Percentiles rank a stretch among this genome's conserved stretches.
phyloP scores from a whole-genome alignment of 2,329 filamentous ascomycete genomes.

The Gnomoniopsis sp. region DNA sequence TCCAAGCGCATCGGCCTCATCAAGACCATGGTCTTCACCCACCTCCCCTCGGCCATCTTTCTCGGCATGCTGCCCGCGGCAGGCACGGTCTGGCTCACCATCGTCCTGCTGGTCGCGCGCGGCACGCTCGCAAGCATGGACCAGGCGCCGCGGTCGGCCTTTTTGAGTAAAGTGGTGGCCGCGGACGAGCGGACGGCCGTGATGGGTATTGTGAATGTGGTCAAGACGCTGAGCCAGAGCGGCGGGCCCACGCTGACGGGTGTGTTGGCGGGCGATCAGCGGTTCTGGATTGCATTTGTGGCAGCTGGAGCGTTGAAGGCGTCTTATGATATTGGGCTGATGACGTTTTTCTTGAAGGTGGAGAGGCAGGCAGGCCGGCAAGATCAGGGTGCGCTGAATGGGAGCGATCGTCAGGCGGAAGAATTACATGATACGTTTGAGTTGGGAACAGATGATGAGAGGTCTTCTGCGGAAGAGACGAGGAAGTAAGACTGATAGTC shows the following conservation, averaged over 20 bases:
- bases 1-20: conserved; percentile 59
- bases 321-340: conserved; percentile 49
- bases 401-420: not conserved
- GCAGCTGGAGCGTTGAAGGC: conserved; percentile 62
- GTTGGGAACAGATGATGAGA: not conserved
- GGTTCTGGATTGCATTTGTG: conserved; percentile 62
- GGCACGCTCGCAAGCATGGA: conserved; percentile 67
- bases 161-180: conserved; percentile 62
- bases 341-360: conserved; percentile 12
- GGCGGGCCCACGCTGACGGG: conserved; percentile 63
- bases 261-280: conserved; percentile 49
- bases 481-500: too few species aligned
- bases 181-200: conserved; percentile 66
- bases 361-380: conserved; percentile 3
- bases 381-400: not conserved
- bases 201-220: conserved; percentile 67
- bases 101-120: conserved; percentile 59
- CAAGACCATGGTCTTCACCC: conserved; percentile 74
- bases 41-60: conserved; percentile 65
- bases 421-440: conserved; percentile 3
- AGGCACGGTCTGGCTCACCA: conserved; percentile 44
- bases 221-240: conserved; percentile 63
- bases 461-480: too few species aligned
- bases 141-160: conserved; percentile 65
- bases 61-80: conserved; percentile 61